phyloP scores from a whole-genome alignment of 352 stramenopile species.

The Globisporangium perplexum region DNA sequence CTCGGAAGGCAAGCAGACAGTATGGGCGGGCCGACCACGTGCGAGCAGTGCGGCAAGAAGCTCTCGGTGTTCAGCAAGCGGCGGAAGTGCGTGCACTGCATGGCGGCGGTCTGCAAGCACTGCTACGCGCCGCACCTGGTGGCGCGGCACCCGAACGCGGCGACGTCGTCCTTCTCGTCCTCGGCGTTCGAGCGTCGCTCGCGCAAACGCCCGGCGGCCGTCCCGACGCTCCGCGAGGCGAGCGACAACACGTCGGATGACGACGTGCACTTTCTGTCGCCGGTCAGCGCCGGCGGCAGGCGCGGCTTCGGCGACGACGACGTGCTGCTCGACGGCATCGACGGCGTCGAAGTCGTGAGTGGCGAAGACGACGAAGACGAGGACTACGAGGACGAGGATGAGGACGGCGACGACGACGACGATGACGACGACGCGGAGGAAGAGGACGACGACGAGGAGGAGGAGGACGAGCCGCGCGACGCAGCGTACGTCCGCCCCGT shows the following conservation, averaged over 20 bases:
- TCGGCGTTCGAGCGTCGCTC: neutral
- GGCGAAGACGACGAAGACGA: slow-evolving; percentile 10
- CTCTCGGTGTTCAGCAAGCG: slow-evolving; percentile 70
- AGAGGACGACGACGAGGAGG: slow-evolving; percentile 33
- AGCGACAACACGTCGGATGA: slow-evolving; percentile 18
- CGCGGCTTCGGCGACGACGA: slow-evolving; percentile 8
- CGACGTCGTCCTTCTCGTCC: too few relatives aligned
- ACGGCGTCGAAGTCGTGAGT: slow-evolving; percentile 16
- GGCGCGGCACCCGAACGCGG: slow-evolving; percentile 36
- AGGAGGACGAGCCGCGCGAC: slow-evolving; percentile 26
- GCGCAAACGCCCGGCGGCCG: neutral
- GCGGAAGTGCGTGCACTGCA: slow-evolving; percentile 69
- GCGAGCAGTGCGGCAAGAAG: slow-evolving; percentile 67
- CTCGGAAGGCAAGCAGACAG: too few relatives aligned
- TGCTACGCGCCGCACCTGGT: slow-evolving; percentile 45
- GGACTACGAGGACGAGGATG: slow-evolving; percentile 1
- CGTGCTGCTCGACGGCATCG: slow-evolving; percentile 29
- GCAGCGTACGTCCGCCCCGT: slow-evolving; percentile 23
- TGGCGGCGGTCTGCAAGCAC: slow-evolving; percentile 44
- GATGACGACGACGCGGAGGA: slow-evolving; percentile 19
- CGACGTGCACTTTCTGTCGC: slow-evolving; percentile 53
- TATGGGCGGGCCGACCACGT: slow-evolving; percentile 40
- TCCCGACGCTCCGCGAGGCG: neutral
- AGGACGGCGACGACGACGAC: neutral
- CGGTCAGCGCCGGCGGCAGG: slow-evolving; percentile 14